Evolutionary conservation across 1,284 basidiomycete genomes (phyloP).

Genomic region (Cystobasidiaceae sp.): DNA sequence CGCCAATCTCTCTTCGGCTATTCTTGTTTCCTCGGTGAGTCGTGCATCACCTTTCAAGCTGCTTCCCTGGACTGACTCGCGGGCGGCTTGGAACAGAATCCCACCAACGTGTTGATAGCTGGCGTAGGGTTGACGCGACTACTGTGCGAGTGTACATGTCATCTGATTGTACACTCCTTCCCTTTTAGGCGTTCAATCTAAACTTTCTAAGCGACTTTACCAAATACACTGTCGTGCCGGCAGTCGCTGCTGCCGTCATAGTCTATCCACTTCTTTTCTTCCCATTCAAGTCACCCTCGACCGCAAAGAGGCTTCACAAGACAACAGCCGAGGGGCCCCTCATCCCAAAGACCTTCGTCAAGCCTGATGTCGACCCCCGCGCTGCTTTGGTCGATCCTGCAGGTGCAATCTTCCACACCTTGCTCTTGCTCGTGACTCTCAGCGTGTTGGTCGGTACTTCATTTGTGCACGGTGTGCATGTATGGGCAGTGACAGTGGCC

Average conservation of each 20-base stretch:
- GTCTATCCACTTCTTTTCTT: constrained; percentile 47
- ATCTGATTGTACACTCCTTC: not conserved
- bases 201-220: constrained; percentile 43
- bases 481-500: constrained; percentile 69
- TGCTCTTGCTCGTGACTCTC: constrained; percentile 55
- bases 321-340: constrained; percentile 37
- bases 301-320: constrained; percentile 11
- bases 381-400: constrained; percentile 52
- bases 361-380: constrained; percentile 51
- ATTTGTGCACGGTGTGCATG: constrained; percentile 54
- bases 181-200: constrained; percentile 39
- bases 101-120: constrained; percentile 49
- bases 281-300: constrained; percentile 37
- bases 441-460: constrained; percentile 57
- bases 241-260: constrained; percentile 52
- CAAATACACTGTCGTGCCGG: constrained; percentile 38
- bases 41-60: constrained; percentile 65
- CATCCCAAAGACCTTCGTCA: constrained; percentile 50
- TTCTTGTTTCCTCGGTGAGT: constrained; percentile 49
- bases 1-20: constrained; percentile 65
- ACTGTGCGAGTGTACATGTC: not conserved
- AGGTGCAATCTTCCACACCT: constrained; percentile 54
- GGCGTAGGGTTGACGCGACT: constrained; percentile 27
- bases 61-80: constrained; percentile 58
- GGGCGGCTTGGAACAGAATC: constrained; percentile 46